A percentile compares a stretch with the other conserved stretches of the same genome.
These are phyloP conservation scores for Aspergillus phoenicis DNA, from an alignment of 2,329 filamentous ascomycete species.

Conservation along the genomic window DNA sequence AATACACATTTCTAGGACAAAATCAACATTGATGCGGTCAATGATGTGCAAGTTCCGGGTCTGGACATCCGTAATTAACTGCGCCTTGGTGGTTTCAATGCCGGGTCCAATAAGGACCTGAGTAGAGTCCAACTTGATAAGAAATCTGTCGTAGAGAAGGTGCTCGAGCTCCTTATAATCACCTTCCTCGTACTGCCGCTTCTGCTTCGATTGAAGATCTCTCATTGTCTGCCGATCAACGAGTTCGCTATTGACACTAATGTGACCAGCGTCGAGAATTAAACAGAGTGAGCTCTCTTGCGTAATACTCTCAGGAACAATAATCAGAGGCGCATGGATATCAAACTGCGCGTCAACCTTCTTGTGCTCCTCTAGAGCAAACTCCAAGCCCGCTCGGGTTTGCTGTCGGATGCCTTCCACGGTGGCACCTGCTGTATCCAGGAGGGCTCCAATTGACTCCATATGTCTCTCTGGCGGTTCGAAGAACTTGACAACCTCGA, in stretches of 20 bases:
- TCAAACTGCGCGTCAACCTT: conserved; percentile 96
- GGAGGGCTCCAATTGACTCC: conserved; percentile 94
- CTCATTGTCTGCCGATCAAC: conserved; percentile 89
- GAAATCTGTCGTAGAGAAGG: conserved; percentile 96
- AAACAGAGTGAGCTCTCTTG: conserved; percentile 79
- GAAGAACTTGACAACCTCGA: conserved; percentile 93
- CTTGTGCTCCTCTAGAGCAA: conserved; percentile 95
- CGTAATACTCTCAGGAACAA: conserved; percentile 91
- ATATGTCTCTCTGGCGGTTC: conserved; percentile 94
- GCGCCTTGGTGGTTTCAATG: conserved; percentile 83
- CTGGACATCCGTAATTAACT: conserved; percentile 70
- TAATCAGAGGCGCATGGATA: conserved; percentile 92
- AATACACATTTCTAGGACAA: conserved; percentile 94
- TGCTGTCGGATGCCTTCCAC: conserved; percentile 94
- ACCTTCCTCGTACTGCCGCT: conserved; percentile 80
- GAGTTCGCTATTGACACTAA: conserved; percentile 89
- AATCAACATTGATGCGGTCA: conserved; percentile 96
- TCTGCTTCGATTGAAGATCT: conserved; percentile 88
- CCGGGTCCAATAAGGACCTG: conserved; percentile 94
- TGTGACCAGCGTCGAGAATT: conserved; percentile 94
- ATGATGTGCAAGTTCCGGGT: conserved; percentile 81
- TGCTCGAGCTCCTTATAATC: conserved; percentile 87
- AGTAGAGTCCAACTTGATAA: conserved; percentile 88
- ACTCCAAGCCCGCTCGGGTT: conserved; percentile 92
- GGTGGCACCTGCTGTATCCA: conserved; percentile 93